A percentile compares a stretch with the other conserved stretches of the same genome.
Conservation (phyloP, 805 yeast species). For the Spathaspora girioi region DNA sequence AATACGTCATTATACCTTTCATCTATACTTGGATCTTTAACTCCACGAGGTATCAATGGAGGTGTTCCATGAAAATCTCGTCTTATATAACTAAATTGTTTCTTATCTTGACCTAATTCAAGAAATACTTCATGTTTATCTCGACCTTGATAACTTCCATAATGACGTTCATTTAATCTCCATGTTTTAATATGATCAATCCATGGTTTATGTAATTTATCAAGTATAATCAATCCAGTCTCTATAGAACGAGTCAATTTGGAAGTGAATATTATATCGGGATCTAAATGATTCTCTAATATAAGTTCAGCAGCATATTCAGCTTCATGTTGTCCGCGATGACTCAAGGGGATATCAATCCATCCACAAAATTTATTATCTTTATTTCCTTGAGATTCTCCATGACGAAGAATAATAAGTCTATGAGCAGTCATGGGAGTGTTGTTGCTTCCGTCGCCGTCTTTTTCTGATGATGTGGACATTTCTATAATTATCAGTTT, state of each 20-base stretch:
- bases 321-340: slow-evolving; percentile 38
- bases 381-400: slow-evolving; percentile 42
- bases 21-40: slow-evolving; percentile 30
- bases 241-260: slow-evolving; percentile 38
- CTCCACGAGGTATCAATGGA: slow-evolving; percentile 21
- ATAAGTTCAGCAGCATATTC: slow-evolving; percentile 35
- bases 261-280: slow-evolving; percentile 35
- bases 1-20: slow-evolving; percentile 27
- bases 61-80: slow-evolving; percentile 37
- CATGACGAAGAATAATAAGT: slow-evolving; percentile 42
- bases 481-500: neutral
- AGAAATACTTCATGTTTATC: slow-evolving; percentile 34
- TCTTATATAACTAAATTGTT: slow-evolving; percentile 36
- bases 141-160: slow-evolving; percentile 40
- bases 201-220: slow-evolving; percentile 29
- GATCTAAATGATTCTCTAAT: slow-evolving; percentile 20
- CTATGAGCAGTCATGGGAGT: slow-evolving; percentile 19
- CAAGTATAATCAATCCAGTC: slow-evolving; percentile 37
- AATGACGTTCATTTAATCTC: slow-evolving; percentile 44
- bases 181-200: slow-evolving; percentile 36
- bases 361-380: slow-evolving; percentile 44
- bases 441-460: neutral
- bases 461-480: neutral
- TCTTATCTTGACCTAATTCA: slow-evolving; percentile 32
- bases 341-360: slow-evolving; percentile 40